phyloP scores from a whole-genome alignment of 768 basidiomycete species.

The Tulasnella sp. region DNA sequence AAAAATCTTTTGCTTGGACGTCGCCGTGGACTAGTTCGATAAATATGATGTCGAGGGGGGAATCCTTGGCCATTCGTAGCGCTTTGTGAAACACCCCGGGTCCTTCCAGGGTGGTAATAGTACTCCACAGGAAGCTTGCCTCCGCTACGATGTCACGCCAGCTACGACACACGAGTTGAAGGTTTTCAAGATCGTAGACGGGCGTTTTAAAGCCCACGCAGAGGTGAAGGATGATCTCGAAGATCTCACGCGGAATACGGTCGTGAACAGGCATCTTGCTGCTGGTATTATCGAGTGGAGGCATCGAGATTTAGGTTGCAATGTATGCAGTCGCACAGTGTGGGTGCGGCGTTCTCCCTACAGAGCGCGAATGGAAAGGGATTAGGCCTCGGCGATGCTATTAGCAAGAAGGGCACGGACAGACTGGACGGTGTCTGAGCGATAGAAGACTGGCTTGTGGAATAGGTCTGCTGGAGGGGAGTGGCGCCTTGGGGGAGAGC shows the following conservation, averaged over 20 bases:
- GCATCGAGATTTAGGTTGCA: too few species aligned
- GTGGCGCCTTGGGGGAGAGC: too few species aligned
- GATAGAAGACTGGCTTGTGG: too few species aligned
- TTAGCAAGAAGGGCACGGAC: too few species aligned
- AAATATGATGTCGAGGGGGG: neutral
- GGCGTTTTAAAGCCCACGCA: neutral
- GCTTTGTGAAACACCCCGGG: neutral
- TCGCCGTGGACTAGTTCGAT: neutral
- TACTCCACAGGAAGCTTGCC: neutral
- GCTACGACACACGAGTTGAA: neutral
- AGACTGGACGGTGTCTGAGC: too few species aligned
- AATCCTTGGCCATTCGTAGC: neutral
- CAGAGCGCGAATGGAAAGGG: too few species aligned
- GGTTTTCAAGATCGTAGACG: neutral
- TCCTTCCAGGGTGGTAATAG: neutral
- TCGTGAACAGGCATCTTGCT: neutral
- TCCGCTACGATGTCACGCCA: neutral
- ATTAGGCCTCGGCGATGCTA: too few species aligned
- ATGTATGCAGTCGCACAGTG: too few species aligned
- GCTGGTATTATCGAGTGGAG: too few species aligned
- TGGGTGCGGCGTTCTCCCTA: too few species aligned
- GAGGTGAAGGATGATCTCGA: neutral
- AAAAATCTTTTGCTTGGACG: neutral
- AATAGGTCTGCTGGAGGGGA: too few species aligned
- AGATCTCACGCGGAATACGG: neutral